Conservation (phyloP, 140 eudicot species). For the Senecio squalidus region DNA sequence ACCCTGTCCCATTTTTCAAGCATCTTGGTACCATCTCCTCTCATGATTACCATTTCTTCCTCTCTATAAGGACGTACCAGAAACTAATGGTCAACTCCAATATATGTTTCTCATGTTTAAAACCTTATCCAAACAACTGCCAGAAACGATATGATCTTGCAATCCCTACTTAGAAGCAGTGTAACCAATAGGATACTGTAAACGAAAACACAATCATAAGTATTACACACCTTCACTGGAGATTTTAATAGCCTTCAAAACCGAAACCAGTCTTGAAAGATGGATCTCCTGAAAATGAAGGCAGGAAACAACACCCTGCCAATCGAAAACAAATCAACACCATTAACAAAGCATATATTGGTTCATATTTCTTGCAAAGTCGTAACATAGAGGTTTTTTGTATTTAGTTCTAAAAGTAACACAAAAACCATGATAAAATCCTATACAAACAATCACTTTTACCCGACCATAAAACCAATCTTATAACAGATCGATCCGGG, state of each 20-base stretch:
- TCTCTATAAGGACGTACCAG: no score
- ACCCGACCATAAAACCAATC: slow-evolving; percentile 10
- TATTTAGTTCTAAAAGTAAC: slow-evolving; percentile 10
- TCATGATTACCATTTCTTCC: no score
- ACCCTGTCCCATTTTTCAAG: no score
- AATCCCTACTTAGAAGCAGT: neutral
- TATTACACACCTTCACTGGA: neutral
- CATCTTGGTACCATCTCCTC: no score
- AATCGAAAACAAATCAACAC: slow-evolving; percentile 18
- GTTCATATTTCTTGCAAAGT: no score
- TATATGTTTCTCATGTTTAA: neutral
- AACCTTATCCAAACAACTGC: neutral
- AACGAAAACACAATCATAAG: neutral
- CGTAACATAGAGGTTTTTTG: slow-evolving; percentile 15
- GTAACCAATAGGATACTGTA: neutral
- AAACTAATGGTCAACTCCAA: neutral
- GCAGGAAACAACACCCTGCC: slow-evolving; percentile 30
- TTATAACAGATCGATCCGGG: no score
- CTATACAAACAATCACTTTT: slow-evolving; percentile 12
- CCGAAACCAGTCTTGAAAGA: slow-evolving; percentile 27
- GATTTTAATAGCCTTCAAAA: slow-evolving; percentile 17
- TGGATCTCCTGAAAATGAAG: slow-evolving; percentile 15
- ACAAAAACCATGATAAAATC: slow-evolving; percentile 20
- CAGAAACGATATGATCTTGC: neutral
- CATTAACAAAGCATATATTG: slow-evolving; percentile 13